A percentile compares a stretch with the other conserved stretches of the same genome.
phyloP scores from a whole-genome alignment of 139 green algal species.

The Trebouxia sp. region DNA sequence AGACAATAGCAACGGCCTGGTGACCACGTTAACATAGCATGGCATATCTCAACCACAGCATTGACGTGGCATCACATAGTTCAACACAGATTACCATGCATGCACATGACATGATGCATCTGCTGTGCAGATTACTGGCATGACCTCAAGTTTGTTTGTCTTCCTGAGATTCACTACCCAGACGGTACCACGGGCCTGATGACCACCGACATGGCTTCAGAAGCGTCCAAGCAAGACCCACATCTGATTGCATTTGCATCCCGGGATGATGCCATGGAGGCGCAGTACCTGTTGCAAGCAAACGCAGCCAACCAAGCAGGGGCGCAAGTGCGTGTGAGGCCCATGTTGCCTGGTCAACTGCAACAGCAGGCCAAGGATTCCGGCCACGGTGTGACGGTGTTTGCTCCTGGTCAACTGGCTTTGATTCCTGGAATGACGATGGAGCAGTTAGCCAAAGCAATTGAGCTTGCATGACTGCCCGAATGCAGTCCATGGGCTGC shows the following conservation, averaged over 20 bases:
- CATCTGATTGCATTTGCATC: neutral
- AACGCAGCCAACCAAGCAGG: neutral
- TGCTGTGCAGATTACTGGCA: neutral
- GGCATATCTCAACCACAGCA: no score
- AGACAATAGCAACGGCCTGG: no score
- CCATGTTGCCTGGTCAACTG: neutral
- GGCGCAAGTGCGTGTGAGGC: neutral
- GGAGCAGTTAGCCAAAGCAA: neutral
- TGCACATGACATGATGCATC: no score
- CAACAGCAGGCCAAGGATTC: neutral
- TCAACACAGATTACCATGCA: no score
- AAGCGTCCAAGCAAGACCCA: neutral
- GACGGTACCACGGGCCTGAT: neutral
- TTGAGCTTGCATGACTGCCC: neutral
- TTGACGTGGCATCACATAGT: no score
- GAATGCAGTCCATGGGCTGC: no score
- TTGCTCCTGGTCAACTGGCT: neutral
- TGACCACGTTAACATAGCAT: no score
- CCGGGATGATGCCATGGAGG: neutral
- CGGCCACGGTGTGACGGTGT: neutral
- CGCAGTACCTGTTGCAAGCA: neutral
- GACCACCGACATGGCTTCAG: neutral
- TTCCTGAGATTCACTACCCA: neutral
- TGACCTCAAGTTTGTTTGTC: neutral
- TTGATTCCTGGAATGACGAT: conserved; percentile 7